Evolutionary conservation across 352 stramenopile genomes (phyloP).

Genomic region (Pythium rhizo-oryzae): DNA sequence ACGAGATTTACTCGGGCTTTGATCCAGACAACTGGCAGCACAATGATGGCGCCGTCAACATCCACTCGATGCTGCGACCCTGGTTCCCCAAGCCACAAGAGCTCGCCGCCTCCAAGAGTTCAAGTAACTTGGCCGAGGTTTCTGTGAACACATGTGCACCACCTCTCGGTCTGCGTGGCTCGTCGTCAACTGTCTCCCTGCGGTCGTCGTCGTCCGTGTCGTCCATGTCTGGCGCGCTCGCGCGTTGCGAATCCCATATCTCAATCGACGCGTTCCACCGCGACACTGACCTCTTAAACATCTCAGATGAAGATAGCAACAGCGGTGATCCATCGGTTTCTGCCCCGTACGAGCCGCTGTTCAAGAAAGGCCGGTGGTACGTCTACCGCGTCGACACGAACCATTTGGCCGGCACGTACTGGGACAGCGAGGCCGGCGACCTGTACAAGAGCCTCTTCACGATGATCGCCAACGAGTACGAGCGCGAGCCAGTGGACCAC

Average conservation of each 20-base stretch:
- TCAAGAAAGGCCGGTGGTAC: slow-evolving; percentile 73
- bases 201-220: slow-evolving; percentile 40
- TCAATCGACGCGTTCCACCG: slow-evolving; percentile 69
- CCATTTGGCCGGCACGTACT: slow-evolving; percentile 73
- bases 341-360: slow-evolving; percentile 24
- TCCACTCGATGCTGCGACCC: slow-evolving; percentile 64
- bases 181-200: slow-evolving; percentile 39
- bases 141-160: not conserved
- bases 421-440: slow-evolving; percentile 60
- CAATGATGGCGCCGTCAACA: slow-evolving; percentile 81
- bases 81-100: slow-evolving; percentile 65
- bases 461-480: slow-evolving; percentile 63
- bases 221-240: slow-evolving; percentile 34
- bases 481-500: slow-evolving; percentile 32
- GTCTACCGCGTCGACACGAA: slow-evolving; percentile 80
- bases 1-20: slow-evolving; percentile 65
- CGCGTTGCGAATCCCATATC: slow-evolving; percentile 67
- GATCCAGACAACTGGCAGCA: slow-evolving; percentile 64
- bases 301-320: slow-evolving; percentile 25
- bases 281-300: slow-evolving; percentile 35
- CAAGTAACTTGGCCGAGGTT: slow-evolving; percentile 27
- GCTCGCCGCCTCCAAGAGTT: slow-evolving; percentile 19
- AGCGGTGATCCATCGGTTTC: not conserved
- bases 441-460: slow-evolving; percentile 76
- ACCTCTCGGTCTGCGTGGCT: slow-evolving; percentile 7